phyloP scores from a whole-genome alignment of 2,329 filamentous ascomycete species.

The Arthrocladium fulminans region DNA sequence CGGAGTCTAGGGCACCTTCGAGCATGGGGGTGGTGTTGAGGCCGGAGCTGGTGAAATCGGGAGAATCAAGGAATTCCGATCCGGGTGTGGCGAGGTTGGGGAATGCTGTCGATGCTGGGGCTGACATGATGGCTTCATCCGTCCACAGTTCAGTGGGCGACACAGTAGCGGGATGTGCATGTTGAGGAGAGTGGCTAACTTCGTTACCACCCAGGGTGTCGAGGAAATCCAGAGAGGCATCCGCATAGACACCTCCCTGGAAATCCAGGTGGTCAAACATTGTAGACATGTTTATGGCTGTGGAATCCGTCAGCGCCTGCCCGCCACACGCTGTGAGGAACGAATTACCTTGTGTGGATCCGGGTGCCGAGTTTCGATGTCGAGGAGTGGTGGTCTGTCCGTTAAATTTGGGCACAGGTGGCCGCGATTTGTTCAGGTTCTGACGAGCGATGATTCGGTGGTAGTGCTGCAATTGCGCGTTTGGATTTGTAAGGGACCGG shows the following conservation, averaged over 20 bases:
- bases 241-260: constrained; percentile 14
- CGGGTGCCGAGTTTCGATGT: constrained; percentile 18
- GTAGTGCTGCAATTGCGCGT: constrained; percentile 19
- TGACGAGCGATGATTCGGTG: constrained; percentile 18
- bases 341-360: constrained; percentile 26
- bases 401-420: constrained; percentile 27
- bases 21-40: constrained; percentile 21
- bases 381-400: constrained; percentile 18
- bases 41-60: constrained; percentile 31
- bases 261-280: constrained; percentile 22
- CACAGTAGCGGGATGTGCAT: constrained; percentile 47
- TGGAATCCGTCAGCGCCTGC: constrained; percentile 10
- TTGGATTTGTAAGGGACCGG: constrained; percentile 20
- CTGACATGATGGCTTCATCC: constrained; percentile 49
- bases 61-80: constrained; percentile 56
- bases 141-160: constrained; percentile 69
- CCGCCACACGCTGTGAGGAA: constrained; percentile 34
- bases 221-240: constrained; percentile 19
- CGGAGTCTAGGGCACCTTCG: constrained; percentile 21
- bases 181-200: constrained; percentile 11
- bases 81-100: constrained; percentile 63
- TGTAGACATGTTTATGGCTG: constrained; percentile 17
- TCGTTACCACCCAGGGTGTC: constrained; percentile 12
- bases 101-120: constrained; percentile 67
- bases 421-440: constrained; percentile 18